A percentile compares a stretch with the other conserved stretches of the same genome.
phyloP scores from a whole-genome alignment of 2,329 filamentous ascomycete species.

The Curvularia eragrostidis region DNA sequence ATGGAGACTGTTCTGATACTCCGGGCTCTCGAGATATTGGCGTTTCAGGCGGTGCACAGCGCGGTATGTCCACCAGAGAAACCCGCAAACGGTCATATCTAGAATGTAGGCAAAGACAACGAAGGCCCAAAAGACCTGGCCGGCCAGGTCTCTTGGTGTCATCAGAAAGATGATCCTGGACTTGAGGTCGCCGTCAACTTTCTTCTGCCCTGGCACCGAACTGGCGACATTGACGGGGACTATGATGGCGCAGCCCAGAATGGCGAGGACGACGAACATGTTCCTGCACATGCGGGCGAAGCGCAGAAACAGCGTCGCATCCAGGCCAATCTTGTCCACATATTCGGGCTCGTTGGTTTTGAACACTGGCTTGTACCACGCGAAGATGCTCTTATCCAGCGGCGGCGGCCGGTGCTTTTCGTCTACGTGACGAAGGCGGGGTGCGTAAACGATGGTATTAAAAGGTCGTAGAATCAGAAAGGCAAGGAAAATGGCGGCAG shows the following conservation, averaged over 20 bases:
- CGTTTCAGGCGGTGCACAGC: conserved; percentile 74
- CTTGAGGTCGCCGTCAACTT: conserved; percentile 11
- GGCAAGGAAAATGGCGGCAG: conserved; percentile 72
- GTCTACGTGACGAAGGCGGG: conserved; percentile 90
- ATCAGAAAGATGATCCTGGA: conserved; percentile 35
- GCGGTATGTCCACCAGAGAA: conserved; percentile 89
- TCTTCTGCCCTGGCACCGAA: conserved; percentile 23
- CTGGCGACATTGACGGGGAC: conserved; percentile 76
- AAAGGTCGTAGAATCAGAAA: conserved; percentile 93
- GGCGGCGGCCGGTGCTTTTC: conserved; percentile 87
- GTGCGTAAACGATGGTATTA: conserved; percentile 91
- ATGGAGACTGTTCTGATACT: conserved; percentile 88
- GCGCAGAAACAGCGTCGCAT: conserved; percentile 88
- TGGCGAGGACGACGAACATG: conserved; percentile 75
- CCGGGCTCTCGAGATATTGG: conserved; percentile 80
- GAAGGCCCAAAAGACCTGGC: conserved; percentile 63
- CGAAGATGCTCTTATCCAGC: conserved; percentile 83
- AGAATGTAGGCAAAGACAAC: conserved; percentile 68
- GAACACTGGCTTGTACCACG: conserved; percentile 83
- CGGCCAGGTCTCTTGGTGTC: conserved; percentile 57
- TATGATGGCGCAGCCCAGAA: conserved; percentile 78
- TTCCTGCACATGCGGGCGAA: conserved; percentile 92
- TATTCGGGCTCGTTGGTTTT: conserved; percentile 78
- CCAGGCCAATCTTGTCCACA: conserved; percentile 84
- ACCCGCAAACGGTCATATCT: conserved; percentile 76